Evolutionary conservation across 352 stramenopile genomes (phyloP), one percentile per base, ranked within the genome.

Genomic region (Pythium vanterpoolii): DNA sequence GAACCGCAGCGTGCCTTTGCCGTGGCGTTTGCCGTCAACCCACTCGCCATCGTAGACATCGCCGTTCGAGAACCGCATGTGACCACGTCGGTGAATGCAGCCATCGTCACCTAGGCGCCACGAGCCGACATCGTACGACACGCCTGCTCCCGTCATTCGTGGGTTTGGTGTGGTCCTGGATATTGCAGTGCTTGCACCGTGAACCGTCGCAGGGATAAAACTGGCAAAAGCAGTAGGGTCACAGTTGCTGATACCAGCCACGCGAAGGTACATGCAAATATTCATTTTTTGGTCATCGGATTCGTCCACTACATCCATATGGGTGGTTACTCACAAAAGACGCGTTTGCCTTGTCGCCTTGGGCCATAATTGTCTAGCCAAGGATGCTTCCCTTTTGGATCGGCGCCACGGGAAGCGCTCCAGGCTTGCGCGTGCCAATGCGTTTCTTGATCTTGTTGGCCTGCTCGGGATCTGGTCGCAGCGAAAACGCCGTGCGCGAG

Each of bases 31-130:
- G 60, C 80, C 79, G 55, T 95, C 69, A 26, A 91, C 73, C 88
- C 88, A 96, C 53, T 96, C 86, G 55, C 88, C 84, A 26, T 90
- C 82, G 60, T 94, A 96, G 9, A 86, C 45, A 42, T 95, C 88
- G 7, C 86, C 85, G 39, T 73, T 95, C 5, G 79, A 73, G 51
- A 83, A 87, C 31, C 86, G 84, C 19, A 96, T 64, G 9, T 75
- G 73, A 6, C 83, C 83, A 27, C 68, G 77, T 6, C 87, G 74
- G 57, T 90, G 79, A 60, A 96, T 88, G 50, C 66, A 74, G 48
- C 84, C 84, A 58, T 93, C 81, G 21, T 88, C 76, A 6, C 74
- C 74, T 3, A 93, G 71, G 4, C 83, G 72, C 83, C 83, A 93
- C 4, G 73, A 86, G 14, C 79, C 79, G 13, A 86, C 76, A 28